Conservation (phyloP, 2,329 filamentous ascomycete genomes). For the Verticillium alfalfae region DNA sequence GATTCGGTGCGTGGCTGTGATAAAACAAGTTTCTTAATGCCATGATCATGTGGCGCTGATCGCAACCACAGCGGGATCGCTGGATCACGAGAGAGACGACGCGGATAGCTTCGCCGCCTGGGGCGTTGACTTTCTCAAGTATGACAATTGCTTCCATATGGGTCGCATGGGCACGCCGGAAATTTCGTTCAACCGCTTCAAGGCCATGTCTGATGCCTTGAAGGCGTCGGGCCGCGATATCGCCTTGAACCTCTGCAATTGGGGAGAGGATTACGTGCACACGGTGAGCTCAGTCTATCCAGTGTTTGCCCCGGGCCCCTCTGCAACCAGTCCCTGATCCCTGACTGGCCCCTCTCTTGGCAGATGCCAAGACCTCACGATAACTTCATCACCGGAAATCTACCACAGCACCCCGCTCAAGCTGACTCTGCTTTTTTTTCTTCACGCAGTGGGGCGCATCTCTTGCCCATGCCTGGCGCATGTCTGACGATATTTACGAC, state of each 20-base stretch:
- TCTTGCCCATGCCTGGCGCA: constrained; percentile 25
- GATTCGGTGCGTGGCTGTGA: constrained; percentile 19
- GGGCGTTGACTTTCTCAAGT: constrained; percentile 49
- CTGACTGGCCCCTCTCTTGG: neutral
- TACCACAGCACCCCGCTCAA: neutral
- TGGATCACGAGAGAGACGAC: constrained; percentile 47
- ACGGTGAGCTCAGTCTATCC: neutral
- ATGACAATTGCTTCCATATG: constrained; percentile 39
- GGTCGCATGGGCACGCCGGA: constrained; percentile 17
- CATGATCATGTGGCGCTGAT: neutral
- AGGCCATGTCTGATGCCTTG: constrained; percentile 25
- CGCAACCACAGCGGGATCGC: constrained; percentile 28
- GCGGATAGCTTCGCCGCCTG: constrained; percentile 46
- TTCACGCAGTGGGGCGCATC: constrained; percentile 17
- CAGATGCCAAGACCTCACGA: neutral
- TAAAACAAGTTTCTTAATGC: constrained; percentile 16
- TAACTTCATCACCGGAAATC: neutral
- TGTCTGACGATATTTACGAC: constrained; percentile 26
- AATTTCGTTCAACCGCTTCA: constrained; percentile 21
- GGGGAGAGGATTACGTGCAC: constrained; percentile 22
- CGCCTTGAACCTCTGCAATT: constrained; percentile 26
- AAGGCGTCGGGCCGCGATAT: constrained; percentile 22
- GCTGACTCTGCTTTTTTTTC: neutral
- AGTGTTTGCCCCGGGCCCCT: neutral
- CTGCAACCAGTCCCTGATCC: neutral